Base-by-base conservation (phyloP, 2,329 filamentous ascomycete species). In the Fusarium solani-melongenae region DNA sequence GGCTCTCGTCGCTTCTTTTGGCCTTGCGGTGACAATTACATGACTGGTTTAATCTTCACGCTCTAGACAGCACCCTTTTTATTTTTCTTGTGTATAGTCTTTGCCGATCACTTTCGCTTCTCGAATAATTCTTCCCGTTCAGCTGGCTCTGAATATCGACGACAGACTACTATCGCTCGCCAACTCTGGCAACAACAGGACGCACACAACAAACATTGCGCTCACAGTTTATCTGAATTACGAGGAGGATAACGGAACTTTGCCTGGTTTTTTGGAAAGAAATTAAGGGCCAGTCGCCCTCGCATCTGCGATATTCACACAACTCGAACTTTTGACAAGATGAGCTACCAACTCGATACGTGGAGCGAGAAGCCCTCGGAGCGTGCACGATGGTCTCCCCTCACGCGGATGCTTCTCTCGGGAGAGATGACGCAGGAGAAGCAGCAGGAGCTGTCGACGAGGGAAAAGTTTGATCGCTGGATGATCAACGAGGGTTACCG, bases 401-500 rank as follows among this genome's bases (percentile, higher is more conserved):
- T 96, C 64, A 94, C 93, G 69, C 90, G 93, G 73, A 94, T 96
- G 92, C 85, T 96, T 80, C 88, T 95, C 81, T 94, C 93, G 64
- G 93, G 93, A 58, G 92, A 95, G 84, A 93, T 95, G 89, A 94
- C 91, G 63, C 91, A 91, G 78, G 92, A 94, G 80, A 89, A 86
- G 78, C 91, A 92, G 75, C 91, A 91, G 80, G 88, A 91, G 65
- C 84, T 96, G 76, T 90, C 90, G 27, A 82, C 89, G 71, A 88
- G 89, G 79, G 92, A 96, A 81, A 92, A 89, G 80, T 92, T 96
- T 79, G 92, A 95, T 82, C 87, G 91, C 74, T 96, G 94, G 94
- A 95, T 96, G 93, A 92, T 96, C 70, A 96, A 96, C 81, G 94
- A 96, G 81, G 94, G 94, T 69, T 95, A 94, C 81, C 88, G 93